Base-by-base conservation (phyloP, 2,329 filamentous ascomycete species). In the Aspergillus spinulosporus region DNA sequence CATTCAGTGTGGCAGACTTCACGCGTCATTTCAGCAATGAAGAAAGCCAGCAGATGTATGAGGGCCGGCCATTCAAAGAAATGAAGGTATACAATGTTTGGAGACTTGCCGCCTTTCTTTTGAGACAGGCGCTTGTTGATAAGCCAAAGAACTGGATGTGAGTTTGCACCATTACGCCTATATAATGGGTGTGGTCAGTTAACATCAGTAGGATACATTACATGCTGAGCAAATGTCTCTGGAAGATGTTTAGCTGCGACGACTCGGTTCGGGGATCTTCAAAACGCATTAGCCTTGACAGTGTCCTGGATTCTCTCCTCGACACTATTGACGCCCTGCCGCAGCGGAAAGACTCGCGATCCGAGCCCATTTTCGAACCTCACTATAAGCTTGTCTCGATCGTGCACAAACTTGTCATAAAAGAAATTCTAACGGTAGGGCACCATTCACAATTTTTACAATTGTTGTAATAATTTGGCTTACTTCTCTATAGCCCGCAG, bases 371-470 rank as follows among this genome's bases (percentile, higher is more conserved):
- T 26, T 81, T 97, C 12, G 92, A 96, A 70, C 92, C 92, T 3
- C 92, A 96, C 69, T 96, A 95, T 79, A 96, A 96, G 75, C 87
- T 96, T 15, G 83, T 94, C 36, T 88, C 89, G 1, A 78, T 94
- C 26, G 76, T 92, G 5, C 86, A 95, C 75, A 96, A 97, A 72
- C 81, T 96, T 26, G 88, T 95, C 12, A 78, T 78, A 31, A 69
- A 72, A 28, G 73, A 73, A 49, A 70, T 74, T 8, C 70, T 85
- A 49, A 66, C 73, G 53, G 76, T 78, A 64, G 59, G 69, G 32
- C 8, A 21, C 21, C 21, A 21, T 21, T 21, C 21, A 21, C 21
- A 21, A 21, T 21, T 21, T 21, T 21, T 21, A 21, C 21, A 21
- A 21, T 21, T 21, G 21, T 21, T 55, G 47, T 42, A 49, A 12